These are phyloP conservation scores for Trypanosoma avium DNA, from an alignment of 208 protist species.

Conservation along the genomic window DNA sequence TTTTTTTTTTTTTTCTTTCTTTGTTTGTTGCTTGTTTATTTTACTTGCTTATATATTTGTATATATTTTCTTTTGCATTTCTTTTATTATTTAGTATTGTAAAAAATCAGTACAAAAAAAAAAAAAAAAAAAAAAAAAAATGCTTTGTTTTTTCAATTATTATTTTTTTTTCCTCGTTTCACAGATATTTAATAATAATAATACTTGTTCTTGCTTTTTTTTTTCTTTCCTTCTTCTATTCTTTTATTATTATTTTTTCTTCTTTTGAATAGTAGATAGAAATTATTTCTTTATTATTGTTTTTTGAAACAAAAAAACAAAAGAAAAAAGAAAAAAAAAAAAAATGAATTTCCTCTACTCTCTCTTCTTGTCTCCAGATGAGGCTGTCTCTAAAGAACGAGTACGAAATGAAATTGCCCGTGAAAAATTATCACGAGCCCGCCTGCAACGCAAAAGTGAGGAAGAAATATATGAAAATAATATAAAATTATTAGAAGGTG, in stretches of 20 bases:
- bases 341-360: constrained; percentile 17
- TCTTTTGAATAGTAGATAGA: too few species aligned
- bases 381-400: constrained; percentile 50
- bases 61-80: constrained; percentile 3
- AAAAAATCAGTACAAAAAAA: too few species aligned
- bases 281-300: not conserved
- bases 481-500: constrained; percentile 39
- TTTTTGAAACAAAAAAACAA: too few species aligned
- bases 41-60: not conserved
- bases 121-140: too few species aligned
- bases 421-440: constrained; percentile 36
- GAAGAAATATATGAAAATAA: constrained; percentile 29
- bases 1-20: constrained; percentile 10
- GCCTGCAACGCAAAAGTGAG: constrained; percentile 41
- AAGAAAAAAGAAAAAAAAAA: too few species aligned
- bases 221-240: too few species aligned
- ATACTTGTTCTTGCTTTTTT: too few species aligned
- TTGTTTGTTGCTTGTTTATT: not conserved
- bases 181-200: too few species aligned
- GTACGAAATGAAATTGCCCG: constrained; percentile 78
- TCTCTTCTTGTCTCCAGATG: constrained; percentile 53
- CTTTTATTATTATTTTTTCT: too few species aligned
- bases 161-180: too few species aligned
- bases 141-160: too few species aligned
- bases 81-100: not conserved